Evolutionary conservation across 1,139 yeast species (phyloP), one percentile per base, ranked within the genome.

Genomic region (Pichia inconspicua): DNA sequence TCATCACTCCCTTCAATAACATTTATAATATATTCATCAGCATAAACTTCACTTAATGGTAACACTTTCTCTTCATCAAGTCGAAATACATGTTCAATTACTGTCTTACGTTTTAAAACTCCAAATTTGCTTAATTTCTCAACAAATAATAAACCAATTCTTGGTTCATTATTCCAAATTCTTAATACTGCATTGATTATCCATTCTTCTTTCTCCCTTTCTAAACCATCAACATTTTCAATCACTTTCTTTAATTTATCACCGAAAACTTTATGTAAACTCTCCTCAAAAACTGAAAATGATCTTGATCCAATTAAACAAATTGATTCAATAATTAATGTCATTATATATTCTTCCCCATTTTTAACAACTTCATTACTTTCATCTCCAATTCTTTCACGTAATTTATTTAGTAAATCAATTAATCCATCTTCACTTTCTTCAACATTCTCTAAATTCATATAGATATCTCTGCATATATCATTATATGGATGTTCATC

Each of bases 241-340:
- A 45, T 11, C 25, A 81, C 64, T 25, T 73, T 72, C 49, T 69
- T 65, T 55, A 90, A 67, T 49, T 63, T 64, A 4, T 52, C 56
- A 10, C 60, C 59, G 41, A 59, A 53, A 14, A 64, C 52, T 42
- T 62, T 64, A 17, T 63, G 48, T 12, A 66, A 64, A n/a, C 66
- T 64, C 11, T 63, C 64, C 46, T 63, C 66, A 40, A 89, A 89
- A 49, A 95, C 95, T 25, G 95, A 86, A 43, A 90, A 75, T 0
- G 97, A 89, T 62, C 97, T 77, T 43, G 88, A 84, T 27, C 97
- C 97, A 52, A 89, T 81, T 59, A 81, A 83, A 43, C 94, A 85
- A 48, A 88, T 74, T 0, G 85, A 74, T 60, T 87, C 90, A 55
- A 84, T 73, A 25, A 89, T 66, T 28, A 86, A 68, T 36, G 84